Evolutionary conservation across 768 basidiomycete genomes (phyloP).

Genomic region (Tremella yokohamensis): DNA sequence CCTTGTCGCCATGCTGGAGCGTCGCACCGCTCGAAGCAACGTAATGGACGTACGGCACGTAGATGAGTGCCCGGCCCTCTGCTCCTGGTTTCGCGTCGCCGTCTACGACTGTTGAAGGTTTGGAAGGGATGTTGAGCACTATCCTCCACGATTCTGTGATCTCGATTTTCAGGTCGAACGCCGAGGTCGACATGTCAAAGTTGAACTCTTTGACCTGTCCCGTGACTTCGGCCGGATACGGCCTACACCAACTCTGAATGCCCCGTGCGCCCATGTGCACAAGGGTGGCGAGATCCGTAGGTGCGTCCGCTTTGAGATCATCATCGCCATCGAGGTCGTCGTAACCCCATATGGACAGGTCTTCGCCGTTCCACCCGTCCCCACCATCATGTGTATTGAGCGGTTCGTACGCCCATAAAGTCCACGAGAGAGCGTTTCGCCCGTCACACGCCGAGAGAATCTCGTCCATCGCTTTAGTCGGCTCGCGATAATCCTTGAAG

Average conservation of each 20-base stretch:
- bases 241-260: conserved; percentile 75
- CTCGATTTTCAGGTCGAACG: conserved; percentile 67
- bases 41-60: conserved; percentile 83
- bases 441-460: conserved; percentile 60
- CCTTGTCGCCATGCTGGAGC: conserved; percentile 77
- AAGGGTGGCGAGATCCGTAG: conserved; percentile 27
- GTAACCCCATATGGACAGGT: conserved; percentile 45
- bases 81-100: neutral
- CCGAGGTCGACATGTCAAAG: conserved; percentile 70
- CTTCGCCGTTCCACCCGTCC: conserved; percentile 66
- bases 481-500: conserved; percentile 34
- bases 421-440: conserved; percentile 68
- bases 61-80: conserved; percentile 56
- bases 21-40: conserved; percentile 58
- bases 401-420: conserved; percentile 82
- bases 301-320: conserved; percentile 24
- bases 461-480: conserved; percentile 39
- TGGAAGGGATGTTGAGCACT: neutral
- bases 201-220: conserved; percentile 64
- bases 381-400: conserved; percentile 71
- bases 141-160: conserved; percentile 19
- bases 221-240: conserved; percentile 74
- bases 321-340: conserved; percentile 33
- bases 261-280: conserved; percentile 67
- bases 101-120: neutral